Base-by-base conservation (phyloP, 805 yeast genomes). In the Wickerhamomyces subpelliculosus region DNA sequence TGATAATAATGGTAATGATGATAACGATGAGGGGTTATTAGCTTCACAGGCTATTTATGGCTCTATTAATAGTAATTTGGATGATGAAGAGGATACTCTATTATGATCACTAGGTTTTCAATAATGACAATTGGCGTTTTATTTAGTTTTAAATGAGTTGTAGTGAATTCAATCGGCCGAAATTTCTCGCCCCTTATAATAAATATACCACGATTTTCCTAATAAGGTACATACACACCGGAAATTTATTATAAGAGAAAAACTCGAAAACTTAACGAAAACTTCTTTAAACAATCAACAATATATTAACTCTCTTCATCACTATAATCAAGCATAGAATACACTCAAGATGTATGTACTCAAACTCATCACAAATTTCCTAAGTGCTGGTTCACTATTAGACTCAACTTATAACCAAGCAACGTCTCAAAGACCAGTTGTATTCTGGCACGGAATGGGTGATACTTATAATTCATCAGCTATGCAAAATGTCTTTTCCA, bases 401-500 rank as follows among this genome's bases (percentile, higher is more conserved):
- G n/a, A n/a, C n/a, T 29, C 22, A 19, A 9, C 22, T 8, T 13
- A 7, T 4, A 29, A 18, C 12, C 8, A 18, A 3, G 22, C 18
- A 5, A 29, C 27, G 6, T 39, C 40, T 2, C 47, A 43, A 19
- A 38, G 46, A 18, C 82, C 86, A 0, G 68, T 84, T 3, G 86
- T 84, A 3, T 52, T 85, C 29, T 84, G 94, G 94, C 95, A 84
- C 50, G 95, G 95, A 0, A 67, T 85, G 58, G 93, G 94, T 0
- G 95, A 84, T 54, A 68, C 73, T 10, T 84, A 78, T 53, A 72
- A 80, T 51, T 75, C 87, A 0, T 55, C 69, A 1, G 75, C 82
- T 0, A 74, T 83, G 67, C 61, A 58, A 23, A 56, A 65, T n/a
- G 73, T 71, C 2, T 57, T 60, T 5, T 64, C 63, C 0, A 40